Evolutionary conservation across 202 grass and related monocot species (phyloP), one percentile per base, ranked within the genome.

Genomic region (Bolboschoenoplectus hybrid): DNA sequence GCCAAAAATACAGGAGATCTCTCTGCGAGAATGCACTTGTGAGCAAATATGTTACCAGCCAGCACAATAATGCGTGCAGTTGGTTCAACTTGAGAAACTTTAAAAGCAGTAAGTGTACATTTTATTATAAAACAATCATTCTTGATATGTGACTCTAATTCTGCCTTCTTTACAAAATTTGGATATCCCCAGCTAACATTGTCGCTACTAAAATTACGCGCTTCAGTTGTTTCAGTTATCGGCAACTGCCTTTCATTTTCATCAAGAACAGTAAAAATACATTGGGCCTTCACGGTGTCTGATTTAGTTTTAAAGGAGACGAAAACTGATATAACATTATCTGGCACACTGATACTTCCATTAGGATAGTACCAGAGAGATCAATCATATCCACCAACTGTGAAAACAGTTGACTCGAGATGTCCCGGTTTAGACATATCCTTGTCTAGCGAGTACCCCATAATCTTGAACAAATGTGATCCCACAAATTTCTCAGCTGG

Each of bases 1-100:
- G 56, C 80, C 4, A 5, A 63, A 26, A 87, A 84, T 12, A 87
- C 80, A 2, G 36, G 69, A 20, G 86, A 84, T 41, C 86, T 81
- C 12, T 43, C 67, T 2, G 80, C 55, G 1, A 87, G 80, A 39
- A 84, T 63, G 6, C 66, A 66, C 5, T 52, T 63, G 2, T 87
- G 79, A 64, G 26, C 26, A 26, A 26, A 26, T 26, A 26, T 26
- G 26, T 26, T 26, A 26, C 26, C 26, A 0, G 26, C 0, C 26
- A 26, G 26, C 26, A 26, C 26, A 26, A 26, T 26, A 26, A 26
- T 26, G 26, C 26, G 0, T 26, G 26, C 26, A 26, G 26, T 26
- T 87, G 47, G 38, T 87, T 76, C 9, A 72, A 66, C 26, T 26
- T 16, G 75, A 56, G 55, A 80, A 35, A 39, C 34, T 19, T 80